These are phyloP conservation scores for Debaryomyces maramus DNA, from an alignment of 805 yeast species.

Conservation along the genomic window DNA sequence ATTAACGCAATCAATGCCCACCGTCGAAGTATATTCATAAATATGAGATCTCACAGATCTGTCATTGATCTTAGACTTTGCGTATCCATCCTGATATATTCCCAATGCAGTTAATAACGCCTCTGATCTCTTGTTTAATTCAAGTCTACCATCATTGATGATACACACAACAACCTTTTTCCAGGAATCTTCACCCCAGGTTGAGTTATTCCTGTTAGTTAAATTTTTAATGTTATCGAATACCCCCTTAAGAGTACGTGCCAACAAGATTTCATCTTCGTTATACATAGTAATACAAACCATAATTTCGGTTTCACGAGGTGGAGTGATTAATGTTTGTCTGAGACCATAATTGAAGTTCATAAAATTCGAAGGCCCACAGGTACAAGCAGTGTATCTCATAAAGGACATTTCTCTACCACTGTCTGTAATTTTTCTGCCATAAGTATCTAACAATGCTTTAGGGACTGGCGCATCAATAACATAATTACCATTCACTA, in stretches of 20 bases:
- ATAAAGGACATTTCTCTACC: conserved; percentile 73
- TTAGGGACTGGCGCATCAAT: conserved; percentile 45
- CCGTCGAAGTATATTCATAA: conserved; percentile 90
- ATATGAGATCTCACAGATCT: conserved; percentile 81
- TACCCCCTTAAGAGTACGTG: conserved; percentile 85
- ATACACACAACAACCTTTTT: conserved; percentile 87
- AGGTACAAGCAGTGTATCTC: conserved; percentile 93
- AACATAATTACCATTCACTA: conserved; percentile 45
- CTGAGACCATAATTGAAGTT: conserved; percentile 71
- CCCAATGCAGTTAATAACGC: conserved; percentile 86
- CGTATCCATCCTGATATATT: conserved; percentile 92
- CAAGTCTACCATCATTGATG: conserved; percentile 89
- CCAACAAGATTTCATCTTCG: conserved; percentile 80
- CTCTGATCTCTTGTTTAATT: conserved; percentile 74
- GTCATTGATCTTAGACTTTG: conserved; percentile 85
- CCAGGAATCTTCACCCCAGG: conserved; percentile 98
- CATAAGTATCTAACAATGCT: conserved; percentile 36
- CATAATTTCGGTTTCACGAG: conserved; percentile 81
- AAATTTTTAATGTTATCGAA: conserved; percentile 83
- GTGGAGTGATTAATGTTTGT: conserved; percentile 73
- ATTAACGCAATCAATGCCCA: conserved; percentile 73
- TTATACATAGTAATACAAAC: conserved; percentile 88
- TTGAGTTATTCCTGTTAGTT: conserved; percentile 58
- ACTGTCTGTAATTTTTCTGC: conserved; percentile 30
- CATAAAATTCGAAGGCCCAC: conserved; percentile 77